A percentile compares a stretch with the other conserved stretches of the same genome.
These are phyloP conservation scores for Globisporangium cylindrosporum DNA, from an alignment of 352 stramenopile genomes.

Conservation along the genomic window DNA sequence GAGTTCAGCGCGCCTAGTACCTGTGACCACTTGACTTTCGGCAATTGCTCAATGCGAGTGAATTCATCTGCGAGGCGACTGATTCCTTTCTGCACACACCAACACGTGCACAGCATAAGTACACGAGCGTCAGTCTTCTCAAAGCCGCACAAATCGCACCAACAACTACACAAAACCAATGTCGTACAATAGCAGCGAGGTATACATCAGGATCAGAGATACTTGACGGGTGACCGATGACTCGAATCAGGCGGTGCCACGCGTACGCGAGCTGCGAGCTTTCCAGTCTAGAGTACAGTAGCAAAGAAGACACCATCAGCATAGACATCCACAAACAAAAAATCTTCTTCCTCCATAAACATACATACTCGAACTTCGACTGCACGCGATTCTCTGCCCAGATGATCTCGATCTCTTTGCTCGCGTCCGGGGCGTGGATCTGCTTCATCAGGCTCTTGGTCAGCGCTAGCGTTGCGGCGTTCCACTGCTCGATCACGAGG, in stretches of 20 bases:
- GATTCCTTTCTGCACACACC: conserved; percentile 58
- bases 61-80: conserved; percentile 77
- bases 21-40: conserved; percentile 70
- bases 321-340: background rate
- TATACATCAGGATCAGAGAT: conserved; percentile 86
- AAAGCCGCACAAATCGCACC: background rate
- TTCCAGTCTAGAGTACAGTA: conserved; percentile 38
- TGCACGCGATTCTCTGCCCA: conserved; percentile 66
- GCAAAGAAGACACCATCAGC: background rate
- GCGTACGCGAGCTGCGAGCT: conserved; percentile 73
- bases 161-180: background rate
- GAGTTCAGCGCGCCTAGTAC: conserved; percentile 67
- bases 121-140: background rate
- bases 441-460: conserved; percentile 75
- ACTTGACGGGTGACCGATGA: conserved; percentile 79
- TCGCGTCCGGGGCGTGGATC: conserved; percentile 46
- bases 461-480: conserved; percentile 67
- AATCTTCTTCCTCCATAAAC: background rate
- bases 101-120: background rate
- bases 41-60: conserved; percentile 60
- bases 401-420: conserved; percentile 65
- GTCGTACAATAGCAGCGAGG: conserved; percentile 60
- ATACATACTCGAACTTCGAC: conserved; percentile 61
- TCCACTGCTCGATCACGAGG: conserved; percentile 88
- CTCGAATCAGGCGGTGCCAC: conserved; percentile 80